Conservation (phyloP, 257 asterid genomes). For the Primulina huaijiensis region DNA sequence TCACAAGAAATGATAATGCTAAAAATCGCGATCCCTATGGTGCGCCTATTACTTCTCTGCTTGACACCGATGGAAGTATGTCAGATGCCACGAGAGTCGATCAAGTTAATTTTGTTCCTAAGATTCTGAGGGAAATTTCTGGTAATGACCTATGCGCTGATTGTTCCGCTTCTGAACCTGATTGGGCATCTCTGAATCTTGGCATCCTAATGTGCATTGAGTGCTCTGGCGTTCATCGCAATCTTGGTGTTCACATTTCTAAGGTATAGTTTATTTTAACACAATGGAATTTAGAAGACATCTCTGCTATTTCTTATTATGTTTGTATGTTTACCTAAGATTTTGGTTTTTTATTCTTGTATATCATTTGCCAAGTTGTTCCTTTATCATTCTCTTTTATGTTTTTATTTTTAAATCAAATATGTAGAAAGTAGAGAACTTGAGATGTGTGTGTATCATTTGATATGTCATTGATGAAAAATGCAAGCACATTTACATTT, state of each 20-base stretch:
- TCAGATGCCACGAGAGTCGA: conserved; percentile 41
- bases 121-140: conserved; percentile 67
- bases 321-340: background rate
- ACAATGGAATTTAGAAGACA: background rate
- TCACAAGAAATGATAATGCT: conserved; percentile 35
- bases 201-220: conserved; percentile 92
- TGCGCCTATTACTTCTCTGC: conserved; percentile 36
- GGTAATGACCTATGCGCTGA: conserved; percentile 93
- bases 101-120: conserved; percentile 63
- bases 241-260: conserved; percentile 97
- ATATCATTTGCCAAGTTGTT: background rate
- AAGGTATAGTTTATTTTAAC: conserved; percentile 50
- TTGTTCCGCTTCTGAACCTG: conserved; percentile 80
- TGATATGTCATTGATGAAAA: too few relatives aligned
- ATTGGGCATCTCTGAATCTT: conserved; percentile 98
- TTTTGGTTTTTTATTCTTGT: conserved; percentile 7
- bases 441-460: background rate
- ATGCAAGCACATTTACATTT: background rate
- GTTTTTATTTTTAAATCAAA: conserved; percentile 1
- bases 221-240: conserved; percentile 97
- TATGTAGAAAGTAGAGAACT: background rate
- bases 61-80: conserved; percentile 40
- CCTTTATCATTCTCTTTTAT: background rate
- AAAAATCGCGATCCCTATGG: conserved; percentile 34
- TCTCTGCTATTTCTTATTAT: conserved; percentile 5